Evolutionary conservation across 805 yeast genomes (phyloP), one percentile per base, ranked within the genome.

Genomic region (Sporopachydermia quercuum): DNA sequence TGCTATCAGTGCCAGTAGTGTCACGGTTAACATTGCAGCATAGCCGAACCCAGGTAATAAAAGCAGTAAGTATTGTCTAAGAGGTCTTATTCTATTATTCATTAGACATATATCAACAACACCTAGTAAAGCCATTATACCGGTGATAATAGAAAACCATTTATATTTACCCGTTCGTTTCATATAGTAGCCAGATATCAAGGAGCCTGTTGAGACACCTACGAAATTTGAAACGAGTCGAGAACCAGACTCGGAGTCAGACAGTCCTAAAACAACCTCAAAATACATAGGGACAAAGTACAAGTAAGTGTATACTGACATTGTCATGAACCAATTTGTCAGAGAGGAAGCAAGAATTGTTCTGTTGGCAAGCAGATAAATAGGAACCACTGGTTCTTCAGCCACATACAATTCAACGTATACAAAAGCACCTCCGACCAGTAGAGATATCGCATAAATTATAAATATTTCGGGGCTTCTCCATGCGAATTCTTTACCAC

Each of bases 251-350:
- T 71, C 60, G 4, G 78, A 68, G 2, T 83, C 70, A 3, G 70
- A 51, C 33, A 71, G 54, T 11, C 65, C 66, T 44, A 67, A 52
- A 2, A 74, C 81, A 0, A 81, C 58, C 13, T 70, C 59, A 55
- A 71, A 75, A 50, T 66, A 80, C 15, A 84, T 65, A 1, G 95
- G 95, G 3, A 76, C 65, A 55, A 76, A 83, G 58, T 67, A 84
- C 41, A 83, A 53, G 46, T 67, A 65, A 1, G 85, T 61, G 53
- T 70, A 80, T 14, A 70, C 68, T 1, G 74, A 66, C 80, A 82
- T 81, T 4, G 84, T 74, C 54, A 68, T 64, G 48, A 80, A 76
- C 74, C 82, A 74, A 54, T 77, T 78, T 36, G 78, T 67, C 41
- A 81, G 58, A 0, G 85, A 75, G 0, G 83, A 74, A 5, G 78